phyloP scores from a whole-genome alignment of 352 stramenopile species.

The Phytophthora quininea region DNA sequence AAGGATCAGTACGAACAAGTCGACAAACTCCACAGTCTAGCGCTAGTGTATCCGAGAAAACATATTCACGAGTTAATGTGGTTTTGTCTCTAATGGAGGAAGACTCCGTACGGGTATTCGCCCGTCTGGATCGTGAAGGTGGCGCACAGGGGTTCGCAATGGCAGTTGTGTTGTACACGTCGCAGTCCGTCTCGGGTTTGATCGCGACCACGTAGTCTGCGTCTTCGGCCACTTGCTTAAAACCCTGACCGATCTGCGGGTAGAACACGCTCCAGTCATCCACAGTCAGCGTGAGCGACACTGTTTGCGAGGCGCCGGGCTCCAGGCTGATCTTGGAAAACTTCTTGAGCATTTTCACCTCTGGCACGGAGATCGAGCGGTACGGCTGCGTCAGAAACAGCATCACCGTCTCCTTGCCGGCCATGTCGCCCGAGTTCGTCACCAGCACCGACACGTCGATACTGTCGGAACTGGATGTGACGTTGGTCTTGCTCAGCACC shows the following conservation, averaged over 20 bases:
- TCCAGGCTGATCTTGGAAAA: neutral
- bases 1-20: no score
- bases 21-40: neutral
- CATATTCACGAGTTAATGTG: neutral
- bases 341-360: no score
- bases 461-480: no score
- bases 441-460: no score
- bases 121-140: slow-evolving; percentile 45
- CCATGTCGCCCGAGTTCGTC: no score
- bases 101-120: slow-evolving; percentile 26
- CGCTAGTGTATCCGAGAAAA: neutral
- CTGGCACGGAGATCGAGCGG: no score
- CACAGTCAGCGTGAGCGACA: slow-evolving; percentile 42
- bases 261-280: slow-evolving; percentile 59
- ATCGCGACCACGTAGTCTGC: slow-evolving; percentile 67
- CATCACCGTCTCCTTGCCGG: no score
- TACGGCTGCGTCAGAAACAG: no score
- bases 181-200: slow-evolving; percentile 73
- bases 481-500: no score
- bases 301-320: slow-evolving; percentile 28
- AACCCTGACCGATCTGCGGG: slow-evolving; percentile 52
- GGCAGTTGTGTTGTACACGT: slow-evolving; percentile 46
- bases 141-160: slow-evolving; percentile 43
- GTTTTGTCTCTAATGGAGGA: neutral
- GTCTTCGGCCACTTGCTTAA: slow-evolving; percentile 55